These are phyloP conservation scores for Nemania sp. DNA, from an alignment of 2,329 filamentous ascomycete species.

Conservation along the genomic window DNA sequence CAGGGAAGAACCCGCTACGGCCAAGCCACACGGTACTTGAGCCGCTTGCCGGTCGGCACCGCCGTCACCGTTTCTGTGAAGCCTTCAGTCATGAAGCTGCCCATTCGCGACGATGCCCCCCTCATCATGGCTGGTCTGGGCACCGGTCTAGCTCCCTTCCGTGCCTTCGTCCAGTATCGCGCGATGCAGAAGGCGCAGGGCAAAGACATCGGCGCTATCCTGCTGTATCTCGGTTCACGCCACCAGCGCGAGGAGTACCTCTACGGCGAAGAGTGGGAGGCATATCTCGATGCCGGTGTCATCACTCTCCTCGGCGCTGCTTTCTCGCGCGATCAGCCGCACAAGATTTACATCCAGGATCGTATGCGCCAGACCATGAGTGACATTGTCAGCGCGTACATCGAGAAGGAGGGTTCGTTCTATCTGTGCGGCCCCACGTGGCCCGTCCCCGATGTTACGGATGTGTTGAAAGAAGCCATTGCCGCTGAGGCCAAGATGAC, in stretches of 20 bases:
- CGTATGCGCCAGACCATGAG: slow-evolving; percentile 87
- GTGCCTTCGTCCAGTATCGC: slow-evolving; percentile 96
- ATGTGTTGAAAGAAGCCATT: slow-evolving; percentile 92
- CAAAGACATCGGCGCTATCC: slow-evolving; percentile 89
- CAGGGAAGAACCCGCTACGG: slow-evolving; percentile 87
- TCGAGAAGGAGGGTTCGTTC: slow-evolving; percentile 86
- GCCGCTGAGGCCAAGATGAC: slow-evolving; percentile 69
- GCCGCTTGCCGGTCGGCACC: slow-evolving; percentile 72
- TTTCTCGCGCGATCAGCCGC: slow-evolving; percentile 93
- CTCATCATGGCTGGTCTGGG: slow-evolving; percentile 99
- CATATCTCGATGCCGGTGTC: slow-evolving; percentile 92
- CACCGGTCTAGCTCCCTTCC: slow-evolving; percentile 97
- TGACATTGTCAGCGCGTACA: slow-evolving; percentile 84
- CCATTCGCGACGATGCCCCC: slow-evolving; percentile 80
- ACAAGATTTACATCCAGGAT: slow-evolving; percentile 99
- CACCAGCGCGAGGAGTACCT: slow-evolving; percentile 99
- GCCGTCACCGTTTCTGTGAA: slow-evolving; percentile 92
- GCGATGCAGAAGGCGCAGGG: slow-evolving; percentile 98
- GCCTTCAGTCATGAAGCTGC: slow-evolving; percentile 99
- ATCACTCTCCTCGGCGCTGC: slow-evolving; percentile 92
- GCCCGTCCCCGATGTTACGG: slow-evolving; percentile 96
- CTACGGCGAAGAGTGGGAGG: slow-evolving; percentile 99
- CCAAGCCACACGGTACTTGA: slow-evolving; percentile 90
- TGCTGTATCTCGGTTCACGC: slow-evolving; percentile 95
- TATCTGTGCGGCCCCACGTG: slow-evolving; percentile 98